These are phyloP conservation scores for Malus orientalis DNA, from an alignment of 306 rosid genomes.

Conservation along the genomic window DNA sequence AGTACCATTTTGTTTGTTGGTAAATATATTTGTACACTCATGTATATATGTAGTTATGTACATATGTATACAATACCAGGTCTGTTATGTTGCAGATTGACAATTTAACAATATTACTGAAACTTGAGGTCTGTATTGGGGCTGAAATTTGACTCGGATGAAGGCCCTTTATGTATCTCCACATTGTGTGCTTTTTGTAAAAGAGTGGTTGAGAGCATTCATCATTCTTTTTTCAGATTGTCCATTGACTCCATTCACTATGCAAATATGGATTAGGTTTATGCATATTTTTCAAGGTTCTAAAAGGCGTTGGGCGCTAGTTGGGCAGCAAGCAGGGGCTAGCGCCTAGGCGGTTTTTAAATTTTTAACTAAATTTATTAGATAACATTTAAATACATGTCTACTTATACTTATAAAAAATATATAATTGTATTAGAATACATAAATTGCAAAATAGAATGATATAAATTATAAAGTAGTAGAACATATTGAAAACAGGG, in stretches of 20 bases:
- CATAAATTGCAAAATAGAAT: no score
- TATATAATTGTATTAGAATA: no score
- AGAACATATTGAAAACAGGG: no score
- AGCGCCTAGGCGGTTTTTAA: no score
- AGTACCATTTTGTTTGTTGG: constrained; percentile 8
- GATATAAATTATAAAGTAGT: no score
- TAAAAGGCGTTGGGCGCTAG: no score
- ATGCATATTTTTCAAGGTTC: neutral
- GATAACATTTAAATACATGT: no score
- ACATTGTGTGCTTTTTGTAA: neutral
- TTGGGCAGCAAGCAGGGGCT: no score
- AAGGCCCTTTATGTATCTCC: neutral
- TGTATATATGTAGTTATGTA: neutral
- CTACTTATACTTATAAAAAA: no score
- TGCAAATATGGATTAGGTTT: neutral
- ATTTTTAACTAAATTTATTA: no score
- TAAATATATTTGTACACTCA: neutral
- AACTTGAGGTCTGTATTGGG: neutral
- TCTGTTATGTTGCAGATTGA: neutral
- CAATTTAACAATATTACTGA: neutral
- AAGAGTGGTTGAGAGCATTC: neutral
- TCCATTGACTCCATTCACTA: neutral
- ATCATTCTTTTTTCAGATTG: neutral
- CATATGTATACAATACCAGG: neutral
- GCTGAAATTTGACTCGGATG: neutral